Evolutionary conservation across 352 stramenopile species (phyloP), one percentile per base, ranked within the genome.

Genomic region (Globisporangium paddicum): DNA sequence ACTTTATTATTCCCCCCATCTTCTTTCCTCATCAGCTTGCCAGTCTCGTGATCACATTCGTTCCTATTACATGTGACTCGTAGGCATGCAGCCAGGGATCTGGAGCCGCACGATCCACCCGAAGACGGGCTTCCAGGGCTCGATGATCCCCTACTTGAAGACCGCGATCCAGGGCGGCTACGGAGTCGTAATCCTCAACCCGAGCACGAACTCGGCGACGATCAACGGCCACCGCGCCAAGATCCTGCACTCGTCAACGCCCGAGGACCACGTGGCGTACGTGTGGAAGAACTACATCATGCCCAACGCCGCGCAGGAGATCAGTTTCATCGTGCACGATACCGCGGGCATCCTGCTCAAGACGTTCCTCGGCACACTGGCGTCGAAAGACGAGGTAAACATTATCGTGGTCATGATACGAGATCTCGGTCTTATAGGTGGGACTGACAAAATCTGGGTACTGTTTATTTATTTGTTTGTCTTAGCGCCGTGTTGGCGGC

Each of bases 221-320:
- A 85, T 94, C 25, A 91, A 94, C 52, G 84, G 84, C 52, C 81
- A 94, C 55, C 73, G 71, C 56, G 84, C 80, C 63, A 93, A 94
- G 58, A 88, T 95, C 45, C 68, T 93, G 48, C 76, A 94, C 67
- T 93, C 82, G 11, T 59, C 70, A 1, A 86, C 84, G 19, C 86
- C 86, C 0, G 82, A 93, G 28, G 84, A 87, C 18, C 86, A 95
- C 53, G 72, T 93, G 0, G 63, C 77, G 34, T 89, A 94, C 67
- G 84, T 94, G 2, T 95, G 82, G 82, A 93, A 91, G 60, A 90
- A 93, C 62, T 93, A 93, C 64, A 83, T 95, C 30, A 71, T 79
- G 63, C 84, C 84, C 5, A 91, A 89, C 51, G 77, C 81, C 1
- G 86, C 84, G 2, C 78, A 89, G 44, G 82, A 94, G 63, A 92